Percentiles rank a stretch among this genome's conserved stretches.
Evolutionary conservation across 441 rosid species (phyloP).

Genomic region (Erodium trifolium): DNA sequence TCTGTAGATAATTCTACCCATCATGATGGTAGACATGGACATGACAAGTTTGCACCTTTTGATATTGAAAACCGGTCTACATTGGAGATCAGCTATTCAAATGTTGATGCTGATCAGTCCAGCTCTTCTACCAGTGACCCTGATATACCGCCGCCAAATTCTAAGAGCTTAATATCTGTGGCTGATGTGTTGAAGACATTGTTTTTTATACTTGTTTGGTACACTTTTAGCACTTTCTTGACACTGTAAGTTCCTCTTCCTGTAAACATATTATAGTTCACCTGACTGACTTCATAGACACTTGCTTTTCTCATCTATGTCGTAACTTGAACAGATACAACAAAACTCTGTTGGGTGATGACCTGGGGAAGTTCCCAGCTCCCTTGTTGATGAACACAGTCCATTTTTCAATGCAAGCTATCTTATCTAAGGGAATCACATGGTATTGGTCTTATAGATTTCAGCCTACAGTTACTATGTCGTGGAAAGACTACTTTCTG

Average conservation of each 20-base stretch:
- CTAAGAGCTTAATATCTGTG: slow-evolving; percentile 37
- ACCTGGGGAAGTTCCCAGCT: slow-evolving; percentile 94
- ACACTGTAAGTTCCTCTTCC: slow-evolving; percentile 66
- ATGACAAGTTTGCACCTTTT: slow-evolving; percentile 44
- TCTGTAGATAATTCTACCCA: slow-evolving; percentile 4
- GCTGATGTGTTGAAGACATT: slow-evolving; percentile 84
- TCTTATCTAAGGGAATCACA: slow-evolving; percentile 61
- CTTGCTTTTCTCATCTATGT: slow-evolving; percentile 5
- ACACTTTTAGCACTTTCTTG: slow-evolving; percentile 96
- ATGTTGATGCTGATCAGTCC: slow-evolving; percentile 28
- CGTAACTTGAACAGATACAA: slow-evolving; percentile 54
- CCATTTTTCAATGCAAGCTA: slow-evolving; percentile 91
- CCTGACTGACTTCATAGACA: neutral
- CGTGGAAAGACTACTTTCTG: slow-evolving; percentile 74
- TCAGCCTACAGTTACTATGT: slow-evolving; percentile 53
- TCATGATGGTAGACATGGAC: slow-evolving; percentile 31
- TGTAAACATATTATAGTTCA: neutral
- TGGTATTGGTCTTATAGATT: slow-evolving; percentile 87
- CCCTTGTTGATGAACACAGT: slow-evolving; percentile 91
- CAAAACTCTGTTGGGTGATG: slow-evolving; percentile 91
- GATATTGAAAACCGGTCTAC: slow-evolving; percentile 51
- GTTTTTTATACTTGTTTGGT: slow-evolving; percentile 94
- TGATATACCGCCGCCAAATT: slow-evolving; percentile 24
- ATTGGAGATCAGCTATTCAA: slow-evolving; percentile 29
- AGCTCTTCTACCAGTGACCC: slow-evolving; percentile 22